Evolutionary conservation across 352 stramenopile genomes (phyloP), one percentile per base, ranked within the genome.

Genomic region (Pythium phragmiticola): DNA sequence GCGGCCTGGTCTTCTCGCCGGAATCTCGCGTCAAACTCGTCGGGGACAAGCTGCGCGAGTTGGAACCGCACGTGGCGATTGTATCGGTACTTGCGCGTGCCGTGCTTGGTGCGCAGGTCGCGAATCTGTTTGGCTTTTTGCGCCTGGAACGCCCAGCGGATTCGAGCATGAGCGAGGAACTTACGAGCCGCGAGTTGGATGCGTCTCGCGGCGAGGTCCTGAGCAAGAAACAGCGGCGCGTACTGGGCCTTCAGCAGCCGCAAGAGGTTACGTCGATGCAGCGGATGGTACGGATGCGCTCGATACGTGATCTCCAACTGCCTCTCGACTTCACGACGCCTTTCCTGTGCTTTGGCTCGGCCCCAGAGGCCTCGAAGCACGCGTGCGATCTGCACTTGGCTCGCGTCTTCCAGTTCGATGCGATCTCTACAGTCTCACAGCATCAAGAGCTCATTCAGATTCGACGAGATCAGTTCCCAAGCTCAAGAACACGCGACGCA

Each of bases 61-160:
- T 88, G 71, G 26, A 60, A 69, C 3, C 82, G 80, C 26, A 92
- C 66, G 34, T 66, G 61, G 19, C 69, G 70, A 34, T 88, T 85
- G 75, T 87, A 89, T 12, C 74, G 78, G 59, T 90, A 90, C 69
- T 88, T 90, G n/a, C 68, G 73, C 36, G 81, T 88, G 23, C 63
- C 62, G 21, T 80, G 60, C 54, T 89, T 90, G 67, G 65, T 73
- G n/a, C 85, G 75, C 8, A 92, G 65, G 0, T 84, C 69, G 8
- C 67, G 69, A 37, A 89, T 45, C 13, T 65, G 46, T 41, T 77
- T 80, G n/a, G 62, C 53, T 34, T 63, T 62, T 5, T 75, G 69
- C 3, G 59, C 66, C 17, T 75, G 36, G 1, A 80, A 58, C 21
- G 71, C 66, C 73, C 77, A 84, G 13, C 76, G 71, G 36, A 82